phyloP scores from a whole-genome alignment of 495 filamentous ascomycete genomes.

The Aspergillus cristatus region DNA sequence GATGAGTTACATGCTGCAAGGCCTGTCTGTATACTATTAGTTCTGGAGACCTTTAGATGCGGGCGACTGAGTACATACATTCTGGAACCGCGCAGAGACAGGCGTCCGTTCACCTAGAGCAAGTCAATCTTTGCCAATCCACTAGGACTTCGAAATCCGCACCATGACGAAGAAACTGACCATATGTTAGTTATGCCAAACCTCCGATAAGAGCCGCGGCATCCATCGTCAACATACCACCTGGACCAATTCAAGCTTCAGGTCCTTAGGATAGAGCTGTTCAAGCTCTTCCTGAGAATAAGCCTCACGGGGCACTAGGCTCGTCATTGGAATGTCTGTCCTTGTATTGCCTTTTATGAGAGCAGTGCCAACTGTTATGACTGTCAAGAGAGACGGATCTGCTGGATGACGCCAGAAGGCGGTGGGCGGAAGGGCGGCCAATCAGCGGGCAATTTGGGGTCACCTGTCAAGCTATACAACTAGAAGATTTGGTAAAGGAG shows the following conservation, averaged over 20 bases:
- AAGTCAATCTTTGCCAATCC: slow-evolving; percentile 4
- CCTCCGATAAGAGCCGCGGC: too few species aligned
- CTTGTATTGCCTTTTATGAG: too few species aligned
- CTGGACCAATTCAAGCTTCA: slow-evolving; percentile 85
- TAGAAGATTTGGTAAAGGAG: too few species aligned
- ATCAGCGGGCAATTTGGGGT: slow-evolving; percentile 4
- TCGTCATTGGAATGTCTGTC: slow-evolving; percentile 58
- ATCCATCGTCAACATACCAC: slow-evolving; percentile 44
- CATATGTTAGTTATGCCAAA: slow-evolving; percentile 1
- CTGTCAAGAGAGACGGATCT: too few species aligned
- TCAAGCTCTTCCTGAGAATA: slow-evolving; percentile 77
- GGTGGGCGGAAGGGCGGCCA: slow-evolving; percentile 7
- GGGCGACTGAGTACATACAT: slow-evolving; percentile 38
- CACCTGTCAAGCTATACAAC: slow-evolving; percentile 1
- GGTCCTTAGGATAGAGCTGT: slow-evolving; percentile 65
- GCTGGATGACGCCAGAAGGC: slow-evolving; percentile 12
- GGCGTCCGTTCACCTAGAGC: slow-evolving; percentile 67
- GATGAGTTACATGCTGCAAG: slow-evolving; percentile 52
- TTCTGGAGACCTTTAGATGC: slow-evolving; percentile 2
- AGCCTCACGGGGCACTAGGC: slow-evolving; percentile 59
- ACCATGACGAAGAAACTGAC: slow-evolving; percentile 76
- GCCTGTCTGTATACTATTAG: slow-evolving; percentile 49
- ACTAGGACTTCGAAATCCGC: slow-evolving; percentile 1
- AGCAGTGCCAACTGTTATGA: too few species aligned
- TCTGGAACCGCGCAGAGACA: slow-evolving; percentile 78